A percentile compares a stretch with the other conserved stretches of the same genome.
Conservation (phyloP, 2,329 filamentous ascomycete genomes). For the Boeremia exigua region DNA sequence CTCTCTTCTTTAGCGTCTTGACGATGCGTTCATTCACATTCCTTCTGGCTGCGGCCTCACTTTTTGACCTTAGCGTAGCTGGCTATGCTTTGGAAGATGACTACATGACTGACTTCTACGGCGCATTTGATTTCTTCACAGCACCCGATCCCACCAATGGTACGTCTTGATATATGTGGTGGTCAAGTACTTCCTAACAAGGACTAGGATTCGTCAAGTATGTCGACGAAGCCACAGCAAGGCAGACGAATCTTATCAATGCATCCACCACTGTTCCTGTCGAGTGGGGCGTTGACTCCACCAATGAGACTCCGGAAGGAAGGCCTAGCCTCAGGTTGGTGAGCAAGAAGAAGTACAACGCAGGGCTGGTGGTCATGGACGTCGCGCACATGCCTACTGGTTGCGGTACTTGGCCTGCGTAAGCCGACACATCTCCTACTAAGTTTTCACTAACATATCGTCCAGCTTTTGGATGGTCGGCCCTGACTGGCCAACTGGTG, state of each 20-base stretch:
- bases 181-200: constrained; percentile 7
- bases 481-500: constrained; percentile 43
- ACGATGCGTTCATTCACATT: constrained; percentile 45
- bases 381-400: constrained; percentile 59
- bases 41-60: constrained; percentile 40
- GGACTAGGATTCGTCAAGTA: constrained; percentile 49
- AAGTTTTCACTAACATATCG: constrained; percentile 16
- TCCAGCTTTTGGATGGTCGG: constrained; percentile 43
- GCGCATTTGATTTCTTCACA: constrained; percentile 53
- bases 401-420: constrained; percentile 60
- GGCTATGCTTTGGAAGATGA: constrained; percentile 51
- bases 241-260: constrained; percentile 50
- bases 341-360: constrained; percentile 55
- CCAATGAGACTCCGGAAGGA: constrained; percentile 46
- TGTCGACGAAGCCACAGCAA: constrained; percentile 47
- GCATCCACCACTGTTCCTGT: constrained; percentile 40
- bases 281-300: constrained; percentile 56
- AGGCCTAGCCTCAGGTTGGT: constrained; percentile 56
- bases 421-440: constrained; percentile 9
- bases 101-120: constrained; percentile 53
- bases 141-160: constrained; percentile 54
- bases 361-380: constrained; percentile 57
- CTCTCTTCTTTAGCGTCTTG: constrained; percentile 25
- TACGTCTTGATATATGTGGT: neutral
- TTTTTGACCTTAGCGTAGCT: constrained; percentile 47